These are phyloP conservation scores for Forsythia viridissima DNA, from an alignment of 257 asterid genomes.

Conservation along the genomic window DNA sequence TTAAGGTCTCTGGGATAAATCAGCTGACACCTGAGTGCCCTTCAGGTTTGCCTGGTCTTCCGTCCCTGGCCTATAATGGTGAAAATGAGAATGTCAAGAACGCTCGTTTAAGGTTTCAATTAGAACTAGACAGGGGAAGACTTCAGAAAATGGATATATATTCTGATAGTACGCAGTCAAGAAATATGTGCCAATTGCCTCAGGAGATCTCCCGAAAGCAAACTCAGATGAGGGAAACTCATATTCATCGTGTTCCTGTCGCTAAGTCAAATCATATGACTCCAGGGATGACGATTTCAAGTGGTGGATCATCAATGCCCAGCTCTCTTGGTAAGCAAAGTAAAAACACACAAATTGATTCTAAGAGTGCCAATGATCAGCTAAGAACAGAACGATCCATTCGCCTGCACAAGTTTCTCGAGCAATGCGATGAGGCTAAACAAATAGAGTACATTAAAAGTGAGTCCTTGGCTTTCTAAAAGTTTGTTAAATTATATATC, in stretches of 20 bases:
- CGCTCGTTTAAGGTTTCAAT: constrained; percentile 83
- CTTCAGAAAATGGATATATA: constrained; percentile 54
- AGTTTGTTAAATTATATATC: constrained; percentile 21
- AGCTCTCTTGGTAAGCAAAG: too few relatives aligned
- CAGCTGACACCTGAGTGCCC: constrained; percentile 34
- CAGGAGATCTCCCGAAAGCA: constrained; percentile 44
- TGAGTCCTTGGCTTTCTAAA: constrained; percentile 46
- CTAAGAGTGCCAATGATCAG: constrained; percentile 47
- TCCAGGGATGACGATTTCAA: too few relatives aligned
- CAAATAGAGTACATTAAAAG: constrained; percentile 59
- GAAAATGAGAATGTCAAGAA: constrained; percentile 75
- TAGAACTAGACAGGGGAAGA: constrained; percentile 82
- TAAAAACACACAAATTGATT: constrained; percentile 21
- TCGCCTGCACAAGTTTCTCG: constrained; percentile 70
- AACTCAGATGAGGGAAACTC: constrained; percentile 42
- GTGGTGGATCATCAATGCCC: too few relatives aligned
- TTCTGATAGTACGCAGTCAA: constrained; percentile 43
- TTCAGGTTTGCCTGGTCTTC: too few relatives aligned
- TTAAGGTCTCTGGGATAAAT: constrained; percentile 71
- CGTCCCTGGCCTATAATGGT: not conserved
- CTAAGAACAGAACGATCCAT: constrained; percentile 57
- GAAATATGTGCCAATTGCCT: constrained; percentile 39
- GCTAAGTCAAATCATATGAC: too few relatives aligned
- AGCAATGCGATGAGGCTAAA: constrained; percentile 66
- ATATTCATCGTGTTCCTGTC: not conserved